phyloP scores from a whole-genome alignment of 176 grass and related monocot species.

The Raddia guianensis region DNA sequence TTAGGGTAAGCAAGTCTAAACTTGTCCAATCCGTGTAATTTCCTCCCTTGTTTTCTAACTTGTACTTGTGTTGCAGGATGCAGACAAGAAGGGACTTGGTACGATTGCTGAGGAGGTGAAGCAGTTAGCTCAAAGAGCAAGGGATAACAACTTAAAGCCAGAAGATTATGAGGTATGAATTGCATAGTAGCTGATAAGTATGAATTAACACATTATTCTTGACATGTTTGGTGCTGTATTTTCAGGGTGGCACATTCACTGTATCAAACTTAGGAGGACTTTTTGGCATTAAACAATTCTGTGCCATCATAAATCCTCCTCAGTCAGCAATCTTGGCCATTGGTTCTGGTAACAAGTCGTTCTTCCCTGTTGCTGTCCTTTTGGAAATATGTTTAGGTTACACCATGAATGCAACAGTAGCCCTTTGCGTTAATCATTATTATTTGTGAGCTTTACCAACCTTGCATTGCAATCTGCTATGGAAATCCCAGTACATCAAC shows the following conservation, averaged over 20 bases:
- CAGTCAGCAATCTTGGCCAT: constrained; percentile 93
- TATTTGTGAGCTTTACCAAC: background rate
- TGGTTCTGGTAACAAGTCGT: constrained; percentile 69
- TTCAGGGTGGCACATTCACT: constrained; percentile 92
- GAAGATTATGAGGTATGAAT: constrained; percentile 78
- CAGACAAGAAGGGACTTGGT: constrained; percentile 93
- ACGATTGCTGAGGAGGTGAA: constrained; percentile 92
- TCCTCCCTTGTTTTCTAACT: constrained; percentile 1
- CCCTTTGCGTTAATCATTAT: background rate
- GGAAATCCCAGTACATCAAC: background rate
- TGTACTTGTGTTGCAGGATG: constrained; percentile 58
- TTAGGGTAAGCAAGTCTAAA: constrained; percentile 60
- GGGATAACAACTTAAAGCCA: constrained; percentile 88
- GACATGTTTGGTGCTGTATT: constrained; percentile 29
- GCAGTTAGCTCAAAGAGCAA: constrained; percentile 81
- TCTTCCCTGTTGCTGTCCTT: background rate
- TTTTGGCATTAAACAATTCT: constrained; percentile 95
- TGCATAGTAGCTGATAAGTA: background rate
- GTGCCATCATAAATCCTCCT: constrained; percentile 94
- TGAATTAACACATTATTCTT: background rate
- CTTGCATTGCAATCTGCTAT: background rate
- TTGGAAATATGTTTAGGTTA: background rate
- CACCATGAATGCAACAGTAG: background rate
- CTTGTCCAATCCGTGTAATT: background rate
- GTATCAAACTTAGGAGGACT: constrained; percentile 95